phyloP scores from a whole-genome alignment of 495 filamentous ascomycete genomes.

The Aspergillus ellipticus region DNA sequence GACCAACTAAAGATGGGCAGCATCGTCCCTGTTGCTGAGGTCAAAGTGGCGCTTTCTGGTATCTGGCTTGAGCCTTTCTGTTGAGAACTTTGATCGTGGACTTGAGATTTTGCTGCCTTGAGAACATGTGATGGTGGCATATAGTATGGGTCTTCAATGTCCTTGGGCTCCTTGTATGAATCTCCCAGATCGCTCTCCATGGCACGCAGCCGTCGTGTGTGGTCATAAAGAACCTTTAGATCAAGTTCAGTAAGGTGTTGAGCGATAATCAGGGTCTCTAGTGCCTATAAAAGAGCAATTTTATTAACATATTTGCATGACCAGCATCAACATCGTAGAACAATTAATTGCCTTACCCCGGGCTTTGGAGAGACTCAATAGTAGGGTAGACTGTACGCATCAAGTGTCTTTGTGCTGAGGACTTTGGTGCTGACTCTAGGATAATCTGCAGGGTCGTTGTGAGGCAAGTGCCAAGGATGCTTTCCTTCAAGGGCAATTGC shows the following conservation, averaged over 20 bases:
- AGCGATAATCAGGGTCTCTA: constrained; percentile 1
- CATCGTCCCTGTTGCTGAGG: not conserved
- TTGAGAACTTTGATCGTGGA: not conserved
- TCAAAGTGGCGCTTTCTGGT: too few relatives aligned
- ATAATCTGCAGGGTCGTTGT: not conserved
- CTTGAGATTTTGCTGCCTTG: constrained; percentile 1
- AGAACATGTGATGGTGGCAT: not conserved
- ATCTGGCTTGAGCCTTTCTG: too few relatives aligned
- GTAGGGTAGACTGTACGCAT: constrained; percentile 4
- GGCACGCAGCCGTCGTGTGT: constrained; percentile 2
- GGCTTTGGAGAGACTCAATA: constrained; percentile 1
- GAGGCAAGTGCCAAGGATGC: not conserved
- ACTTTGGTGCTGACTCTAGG: not conserved
- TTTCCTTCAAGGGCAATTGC: constrained; percentile 1
- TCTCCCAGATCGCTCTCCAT: not conserved
- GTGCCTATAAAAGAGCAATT: not conserved
- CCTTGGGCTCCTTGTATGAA: not conserved
- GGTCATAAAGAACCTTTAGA: not conserved
- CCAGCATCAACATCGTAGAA: not conserved
- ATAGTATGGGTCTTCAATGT: constrained; percentile 7
- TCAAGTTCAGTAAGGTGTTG: constrained; percentile 2
- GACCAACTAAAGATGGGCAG: constrained; percentile 8
- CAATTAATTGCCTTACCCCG: not conserved
- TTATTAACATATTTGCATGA: not conserved
- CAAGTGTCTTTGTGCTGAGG: constrained; percentile 3